Base-by-base conservation (phyloP, 257 asterid genomes). In the Phtheirospermum japonicum region DNA sequence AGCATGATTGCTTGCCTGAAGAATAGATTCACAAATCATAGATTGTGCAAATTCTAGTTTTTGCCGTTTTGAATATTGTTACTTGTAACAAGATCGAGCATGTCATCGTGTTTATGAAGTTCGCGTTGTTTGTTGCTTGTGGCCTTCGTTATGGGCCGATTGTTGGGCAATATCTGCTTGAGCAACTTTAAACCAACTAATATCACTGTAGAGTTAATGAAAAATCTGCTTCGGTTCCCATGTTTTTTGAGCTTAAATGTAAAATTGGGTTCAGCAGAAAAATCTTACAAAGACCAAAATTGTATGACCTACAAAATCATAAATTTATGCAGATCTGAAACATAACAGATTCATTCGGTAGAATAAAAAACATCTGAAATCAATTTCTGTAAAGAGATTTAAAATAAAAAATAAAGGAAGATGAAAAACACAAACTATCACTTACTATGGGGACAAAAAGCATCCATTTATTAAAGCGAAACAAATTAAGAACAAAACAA, bases 11-110 rank as follows among this genome's bases (percentile, higher is more conserved):
- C 39, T 60, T 58, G 50, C 62, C 46, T 43, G 54, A 36, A 36
- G 11, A 19, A 17, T 48, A 42, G 16, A 42, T 42, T 42, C 48
- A 40, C 28, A 12, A 7, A 11, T 40, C 48, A 10, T 40, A 42
- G 49, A 14, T 5, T 42, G 5, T 4, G 64, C 12, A 61, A 58
- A 67, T 51, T 66, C 55, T 46, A 59, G 37, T 45, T 17, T 43
- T 14, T 9, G 19, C 8, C 7, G 16, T 18, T 53, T 54, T 43
- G 61, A 36, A 64, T 5, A 9, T 7, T 59, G 39, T 36, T 43
- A 6, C 8, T 45, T 37, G 42, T 36, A 33, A 5, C 7, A 14
- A 58, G 36, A 18, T 36, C 14, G 26, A 33, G 28, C 62, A 9
- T 56, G 30, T 16, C 61, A 33, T 57, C 6, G 12, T 7, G 46